Percentiles rank a stretch among this genome's conserved stretches.
Evolutionary conservation across 495 filamentous ascomycete species (phyloP).

Genomic region (Aspergillus mulundensis): DNA sequence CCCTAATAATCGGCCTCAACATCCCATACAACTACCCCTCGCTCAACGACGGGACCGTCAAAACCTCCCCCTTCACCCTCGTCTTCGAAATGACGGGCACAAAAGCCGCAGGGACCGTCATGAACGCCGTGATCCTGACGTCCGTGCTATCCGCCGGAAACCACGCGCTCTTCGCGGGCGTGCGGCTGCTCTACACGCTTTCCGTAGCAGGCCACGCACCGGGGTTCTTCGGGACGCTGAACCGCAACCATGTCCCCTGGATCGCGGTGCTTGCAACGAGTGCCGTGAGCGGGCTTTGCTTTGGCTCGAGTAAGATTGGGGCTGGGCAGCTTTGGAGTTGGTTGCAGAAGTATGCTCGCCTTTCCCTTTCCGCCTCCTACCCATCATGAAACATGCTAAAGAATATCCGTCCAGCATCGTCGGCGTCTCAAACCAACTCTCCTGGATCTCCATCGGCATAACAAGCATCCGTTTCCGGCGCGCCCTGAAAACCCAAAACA

Average conservation of each 20-base stretch:
- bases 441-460: constrained; percentile 57
- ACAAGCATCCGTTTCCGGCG: constrained; percentile 57
- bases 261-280: constrained; percentile 54
- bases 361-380: neutral
- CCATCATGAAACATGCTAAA: neutral
- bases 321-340: constrained; percentile 56
- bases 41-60: constrained; percentile 35
- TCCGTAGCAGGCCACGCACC: constrained; percentile 45
- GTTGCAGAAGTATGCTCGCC: constrained; percentile 46
- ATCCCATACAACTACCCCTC: constrained; percentile 49
- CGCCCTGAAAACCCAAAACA: constrained; percentile 48
- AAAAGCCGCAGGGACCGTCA: constrained; percentile 47
- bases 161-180: constrained; percentile 53
- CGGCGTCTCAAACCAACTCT: constrained; percentile 60
- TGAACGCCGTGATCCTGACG: constrained; percentile 55
- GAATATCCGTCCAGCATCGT: constrained; percentile 38
- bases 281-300: constrained; percentile 53
- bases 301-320: constrained; percentile 58
- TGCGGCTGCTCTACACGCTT: constrained; percentile 49
- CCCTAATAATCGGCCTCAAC: constrained; percentile 49
- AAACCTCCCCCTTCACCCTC: constrained; percentile 51
- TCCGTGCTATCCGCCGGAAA: constrained; percentile 50
- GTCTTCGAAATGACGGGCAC: constrained; percentile 49
- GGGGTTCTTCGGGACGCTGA: constrained; percentile 45
- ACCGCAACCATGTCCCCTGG: constrained; percentile 56